phyloP scores from a whole-genome alignment of 805 yeast species.

The Jamesozyma gamospora region DNA sequence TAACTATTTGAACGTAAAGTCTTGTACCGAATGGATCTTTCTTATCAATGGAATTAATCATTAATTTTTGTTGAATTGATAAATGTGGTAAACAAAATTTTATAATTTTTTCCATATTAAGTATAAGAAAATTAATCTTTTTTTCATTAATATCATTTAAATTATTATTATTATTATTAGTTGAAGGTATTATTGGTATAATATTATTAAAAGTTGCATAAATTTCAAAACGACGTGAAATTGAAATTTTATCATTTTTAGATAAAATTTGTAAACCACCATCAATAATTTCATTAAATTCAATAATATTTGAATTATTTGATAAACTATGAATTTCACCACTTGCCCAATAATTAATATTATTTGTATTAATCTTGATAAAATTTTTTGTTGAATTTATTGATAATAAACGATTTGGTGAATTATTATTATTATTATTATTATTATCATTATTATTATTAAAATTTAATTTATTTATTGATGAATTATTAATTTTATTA shows the following conservation, averaged over 20 bases:
- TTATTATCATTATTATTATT: background rate
- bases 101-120: constrained; percentile 10
- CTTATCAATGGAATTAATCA: constrained; percentile 8
- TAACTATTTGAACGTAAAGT: constrained; percentile 24
- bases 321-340: constrained; percentile 24
- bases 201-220: constrained; percentile 28
- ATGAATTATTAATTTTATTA: background rate
- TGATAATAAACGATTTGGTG: background rate
- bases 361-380: constrained; percentile 6
- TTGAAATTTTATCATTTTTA: background rate
- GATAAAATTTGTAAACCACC: constrained; percentile 20
- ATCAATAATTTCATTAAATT: constrained; percentile 15
- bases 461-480: constrained; percentile 2
- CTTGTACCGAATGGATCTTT: constrained; percentile 25
- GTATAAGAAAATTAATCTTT: constrained; percentile 12
- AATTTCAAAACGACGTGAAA: constrained; percentile 19
- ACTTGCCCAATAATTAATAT: constrained; percentile 18
- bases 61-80: constrained; percentile 9
- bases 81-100: constrained; percentile 12
- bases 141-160: constrained; percentile 9
- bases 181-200: constrained; percentile 8
- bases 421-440: background rate
- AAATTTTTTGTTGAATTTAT: background rate
- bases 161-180: background rate
- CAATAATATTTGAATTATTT: constrained; percentile 12